Evolutionary conservation across 345 rosid genomes (phyloP).

Genomic region (Euphorbia peplus): DNA sequence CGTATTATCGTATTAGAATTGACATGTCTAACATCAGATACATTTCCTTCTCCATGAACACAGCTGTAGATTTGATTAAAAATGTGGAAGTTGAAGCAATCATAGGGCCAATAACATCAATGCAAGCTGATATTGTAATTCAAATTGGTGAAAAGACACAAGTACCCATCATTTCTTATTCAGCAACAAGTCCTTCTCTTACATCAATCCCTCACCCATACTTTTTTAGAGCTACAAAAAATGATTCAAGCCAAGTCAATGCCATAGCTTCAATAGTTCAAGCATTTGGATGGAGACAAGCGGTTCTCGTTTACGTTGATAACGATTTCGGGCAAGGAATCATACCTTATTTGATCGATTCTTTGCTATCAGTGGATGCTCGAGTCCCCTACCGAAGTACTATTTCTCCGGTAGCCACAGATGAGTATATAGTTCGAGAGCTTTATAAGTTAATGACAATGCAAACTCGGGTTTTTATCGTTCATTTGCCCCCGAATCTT

Average conservation of each 20-base stretch:
- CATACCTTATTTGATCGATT: slow-evolving; percentile 34
- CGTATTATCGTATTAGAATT: no score
- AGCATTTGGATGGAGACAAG: slow-evolving; percentile 44
- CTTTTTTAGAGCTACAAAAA: slow-evolving; percentile 39
- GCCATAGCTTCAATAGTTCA: slow-evolving; percentile 40
- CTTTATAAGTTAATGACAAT: slow-evolving; percentile 44
- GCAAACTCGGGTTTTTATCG: slow-evolving; percentile 55
- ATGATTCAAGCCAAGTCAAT: slow-evolving; percentile 41
- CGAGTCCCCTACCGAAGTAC: slow-evolving; percentile 28
- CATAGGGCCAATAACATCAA: slow-evolving; percentile 48
- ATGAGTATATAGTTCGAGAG: slow-evolving; percentile 36
- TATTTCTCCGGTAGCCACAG: slow-evolving; percentile 34
- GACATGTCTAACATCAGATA: no score
- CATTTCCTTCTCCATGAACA: no score
- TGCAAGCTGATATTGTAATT: slow-evolving; percentile 40
- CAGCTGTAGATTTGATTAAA: slow-evolving; percentile 43
- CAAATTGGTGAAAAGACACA: slow-evolving; percentile 32
- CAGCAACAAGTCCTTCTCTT: slow-evolving; percentile 40
- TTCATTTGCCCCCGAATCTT: slow-evolving; percentile 36
- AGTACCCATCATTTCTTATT: slow-evolving; percentile 51
- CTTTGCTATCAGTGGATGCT: no score
- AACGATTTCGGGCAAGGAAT: slow-evolving; percentile 42
- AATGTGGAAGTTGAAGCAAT: slow-evolving; percentile 51
- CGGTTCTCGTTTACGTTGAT: slow-evolving; percentile 34
- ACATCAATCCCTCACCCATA: slow-evolving; percentile 23